Percentiles rank a stretch among this genome's conserved stretches.
These are phyloP conservation scores for Rubia balearica DNA, from an alignment of 305 asterid species.

Conservation along the genomic window DNA sequence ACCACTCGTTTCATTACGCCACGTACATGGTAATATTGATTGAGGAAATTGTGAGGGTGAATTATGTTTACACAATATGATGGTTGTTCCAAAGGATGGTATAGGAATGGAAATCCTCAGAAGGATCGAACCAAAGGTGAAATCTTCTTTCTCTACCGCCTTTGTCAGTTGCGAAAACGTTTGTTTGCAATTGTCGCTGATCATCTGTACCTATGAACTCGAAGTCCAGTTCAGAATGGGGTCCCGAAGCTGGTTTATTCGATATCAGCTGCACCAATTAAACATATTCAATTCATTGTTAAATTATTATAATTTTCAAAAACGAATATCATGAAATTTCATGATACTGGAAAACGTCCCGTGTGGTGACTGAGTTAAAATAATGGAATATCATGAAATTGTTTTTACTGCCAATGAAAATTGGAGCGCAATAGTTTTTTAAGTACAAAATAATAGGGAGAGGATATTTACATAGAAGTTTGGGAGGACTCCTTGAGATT, in stretches of 20 bases:
- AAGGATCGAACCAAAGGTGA: slow-evolving; percentile 47
- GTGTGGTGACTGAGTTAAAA: too few species aligned
- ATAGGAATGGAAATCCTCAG: slow-evolving; percentile 35
- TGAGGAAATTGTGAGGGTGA: neutral
- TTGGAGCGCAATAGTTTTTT: neutral
- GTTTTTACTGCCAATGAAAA: too few species aligned
- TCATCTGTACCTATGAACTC: slow-evolving; percentile 35
- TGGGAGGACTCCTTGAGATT: slow-evolving; percentile 35
- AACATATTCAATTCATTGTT: neutral
- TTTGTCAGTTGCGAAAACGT: slow-evolving; percentile 32
- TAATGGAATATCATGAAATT: too few species aligned
- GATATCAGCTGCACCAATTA: neutral
- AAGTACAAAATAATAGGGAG: too few species aligned
- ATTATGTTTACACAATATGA: slow-evolving; percentile 29
- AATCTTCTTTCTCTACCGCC: slow-evolving; percentile 42
- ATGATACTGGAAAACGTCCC: too few species aligned
- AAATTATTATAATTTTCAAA: too few species aligned
- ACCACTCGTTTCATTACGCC: too few species aligned
- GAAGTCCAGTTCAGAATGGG: slow-evolving; percentile 40
- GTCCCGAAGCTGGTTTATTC: slow-evolving; percentile 30
- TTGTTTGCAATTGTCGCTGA: slow-evolving; percentile 30
- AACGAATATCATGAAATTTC: too few species aligned
- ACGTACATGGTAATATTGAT: too few species aligned
- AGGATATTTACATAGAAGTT: slow-evolving; percentile 19
- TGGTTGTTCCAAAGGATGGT: slow-evolving; percentile 35